Evolutionary conservation across 805 yeast species (phyloP).

Genomic region (Candida insectalens): DNA sequence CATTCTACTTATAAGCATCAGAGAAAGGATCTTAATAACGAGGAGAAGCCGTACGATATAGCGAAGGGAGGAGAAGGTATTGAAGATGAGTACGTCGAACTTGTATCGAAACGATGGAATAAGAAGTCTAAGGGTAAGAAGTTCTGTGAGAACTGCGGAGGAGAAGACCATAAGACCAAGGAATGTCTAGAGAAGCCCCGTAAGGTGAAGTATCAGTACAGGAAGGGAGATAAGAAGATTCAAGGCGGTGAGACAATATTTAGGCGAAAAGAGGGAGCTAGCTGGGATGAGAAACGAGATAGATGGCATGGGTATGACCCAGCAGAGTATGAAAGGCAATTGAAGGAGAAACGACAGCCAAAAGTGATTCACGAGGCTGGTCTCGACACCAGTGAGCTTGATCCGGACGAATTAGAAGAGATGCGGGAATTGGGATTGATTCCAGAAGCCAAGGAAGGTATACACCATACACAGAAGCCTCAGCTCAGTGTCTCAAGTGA

Average conservation of each 20-base stretch:
- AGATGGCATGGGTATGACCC: conserved; percentile 75
- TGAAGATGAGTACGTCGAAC: conserved; percentile 28
- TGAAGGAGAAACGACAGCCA: conserved; percentile 17
- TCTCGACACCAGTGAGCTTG: conserved; percentile 8
- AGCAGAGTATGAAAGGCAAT: conserved; percentile 45
- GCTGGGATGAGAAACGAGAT: conserved; percentile 67
- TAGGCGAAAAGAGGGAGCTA: conserved; percentile 22
- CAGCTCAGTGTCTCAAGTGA: too few species aligned
- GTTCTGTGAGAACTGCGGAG: conserved; percentile 53
- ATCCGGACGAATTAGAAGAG: conserved; percentile 35
- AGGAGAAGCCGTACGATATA: conserved; percentile 32
- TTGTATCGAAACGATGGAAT: conserved; percentile 4
- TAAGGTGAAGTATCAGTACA: conserved; percentile 26
- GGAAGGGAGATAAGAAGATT: conserved; percentile 13
- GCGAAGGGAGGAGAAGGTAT: conserved; percentile 52
- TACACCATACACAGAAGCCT: conserved; percentile 12
- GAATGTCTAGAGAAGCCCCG: conserved; percentile 56
- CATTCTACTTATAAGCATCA: conserved; percentile 40
- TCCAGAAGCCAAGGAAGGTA: conserved; percentile 9
- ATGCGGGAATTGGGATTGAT: conserved; percentile 29
- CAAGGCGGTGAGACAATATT: conserved; percentile 6
- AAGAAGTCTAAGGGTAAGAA: conserved; percentile 16
- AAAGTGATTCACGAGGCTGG: conserved; percentile 7
- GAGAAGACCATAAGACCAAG: conserved; percentile 33
- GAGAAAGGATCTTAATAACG: conserved; percentile 31